These are phyloP conservation scores for Trametes cingulata DNA, from an alignment of 768 basidiomycete species.

Conservation along the genomic window DNA sequence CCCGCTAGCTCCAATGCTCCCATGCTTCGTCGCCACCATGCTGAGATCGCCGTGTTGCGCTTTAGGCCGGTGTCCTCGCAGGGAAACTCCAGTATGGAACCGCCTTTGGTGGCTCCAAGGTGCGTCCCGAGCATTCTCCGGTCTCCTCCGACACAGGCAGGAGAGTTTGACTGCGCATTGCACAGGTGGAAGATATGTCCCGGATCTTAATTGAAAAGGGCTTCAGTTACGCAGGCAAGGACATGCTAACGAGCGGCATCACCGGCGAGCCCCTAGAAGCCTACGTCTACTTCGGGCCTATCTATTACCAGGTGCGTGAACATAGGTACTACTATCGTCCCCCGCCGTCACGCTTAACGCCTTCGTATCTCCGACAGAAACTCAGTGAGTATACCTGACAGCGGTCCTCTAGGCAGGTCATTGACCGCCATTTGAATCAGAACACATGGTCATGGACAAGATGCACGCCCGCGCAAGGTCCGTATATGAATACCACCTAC, in stretches of 20 bases:
- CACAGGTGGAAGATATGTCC: conserved; percentile 95
- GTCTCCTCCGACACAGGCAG: background rate
- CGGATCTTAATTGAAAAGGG: conserved; percentile 92
- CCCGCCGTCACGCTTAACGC: background rate
- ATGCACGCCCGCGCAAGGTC: conserved; percentile 99
- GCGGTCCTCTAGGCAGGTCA: background rate
- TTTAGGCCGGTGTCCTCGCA: conserved; percentile 83
- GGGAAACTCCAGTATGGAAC: conserved; percentile 94
- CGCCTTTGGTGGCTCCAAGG: conserved; percentile 98
- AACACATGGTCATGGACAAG: conserved; percentile 99
- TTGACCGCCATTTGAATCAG: conserved; percentile 37
- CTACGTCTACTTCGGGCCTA: conserved; percentile 98
- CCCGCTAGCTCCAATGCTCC: background rate
- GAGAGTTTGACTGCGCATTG: background rate
- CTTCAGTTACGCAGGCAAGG: conserved; percentile 98
- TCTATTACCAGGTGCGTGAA: conserved; percentile 85
- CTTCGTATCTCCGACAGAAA: conserved; percentile 58
- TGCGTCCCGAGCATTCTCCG: conserved; percentile 31
- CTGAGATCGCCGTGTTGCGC: background rate
- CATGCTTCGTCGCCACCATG: background rate
- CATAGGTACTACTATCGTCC: background rate
- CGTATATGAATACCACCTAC: conserved; percentile 23
- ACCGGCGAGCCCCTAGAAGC: conserved; percentile 96
- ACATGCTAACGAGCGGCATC: conserved; percentile 97
- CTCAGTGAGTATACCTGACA: conserved; percentile 64